Conservation (phyloP, 2,329 filamentous ascomycete genomes). For the Dothidotthia symphoricarpi region DNA sequence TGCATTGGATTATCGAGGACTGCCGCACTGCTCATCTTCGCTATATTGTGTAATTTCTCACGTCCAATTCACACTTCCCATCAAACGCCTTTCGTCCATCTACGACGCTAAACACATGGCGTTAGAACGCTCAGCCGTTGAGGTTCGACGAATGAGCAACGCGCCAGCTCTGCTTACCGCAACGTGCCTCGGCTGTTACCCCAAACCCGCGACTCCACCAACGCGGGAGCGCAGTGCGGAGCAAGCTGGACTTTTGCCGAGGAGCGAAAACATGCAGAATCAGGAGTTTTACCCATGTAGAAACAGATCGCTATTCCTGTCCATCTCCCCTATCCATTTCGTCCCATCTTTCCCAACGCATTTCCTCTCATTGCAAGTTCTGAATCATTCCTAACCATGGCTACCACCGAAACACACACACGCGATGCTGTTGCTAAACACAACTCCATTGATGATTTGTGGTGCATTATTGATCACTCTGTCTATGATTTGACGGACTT, state of each 20-base stretch:
- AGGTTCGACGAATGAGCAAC: no score
- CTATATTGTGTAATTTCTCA: no score
- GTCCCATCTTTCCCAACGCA: no score
- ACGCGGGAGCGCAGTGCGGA: conserved; percentile 14
- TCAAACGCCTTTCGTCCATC: no score
- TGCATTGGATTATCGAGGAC: no score
- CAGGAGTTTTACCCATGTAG: background rate
- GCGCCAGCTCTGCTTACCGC: no score
- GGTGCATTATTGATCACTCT: conserved; percentile 82
- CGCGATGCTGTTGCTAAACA: conserved; percentile 68
- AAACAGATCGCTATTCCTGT: no score
- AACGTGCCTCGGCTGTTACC: conserved; percentile 20
- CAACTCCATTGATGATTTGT: conserved; percentile 71
- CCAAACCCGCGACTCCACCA: conserved; percentile 18
- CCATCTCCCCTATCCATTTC: background rate
- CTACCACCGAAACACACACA: conserved; percentile 41
- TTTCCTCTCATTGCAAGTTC: background rate
- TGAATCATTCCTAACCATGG: conserved; percentile 19
- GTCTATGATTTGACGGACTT: conserved; percentile 88
- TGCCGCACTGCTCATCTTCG: no score
- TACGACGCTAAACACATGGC: no score
- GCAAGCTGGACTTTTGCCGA: conserved; percentile 19
- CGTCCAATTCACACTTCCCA: no score
- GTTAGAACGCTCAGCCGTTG: no score
- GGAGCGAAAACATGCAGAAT: conserved; percentile 13